Evolutionary conservation across 2,329 filamentous ascomycete species (phyloP).

Genomic region (Westerdykella aurantiaca): DNA sequence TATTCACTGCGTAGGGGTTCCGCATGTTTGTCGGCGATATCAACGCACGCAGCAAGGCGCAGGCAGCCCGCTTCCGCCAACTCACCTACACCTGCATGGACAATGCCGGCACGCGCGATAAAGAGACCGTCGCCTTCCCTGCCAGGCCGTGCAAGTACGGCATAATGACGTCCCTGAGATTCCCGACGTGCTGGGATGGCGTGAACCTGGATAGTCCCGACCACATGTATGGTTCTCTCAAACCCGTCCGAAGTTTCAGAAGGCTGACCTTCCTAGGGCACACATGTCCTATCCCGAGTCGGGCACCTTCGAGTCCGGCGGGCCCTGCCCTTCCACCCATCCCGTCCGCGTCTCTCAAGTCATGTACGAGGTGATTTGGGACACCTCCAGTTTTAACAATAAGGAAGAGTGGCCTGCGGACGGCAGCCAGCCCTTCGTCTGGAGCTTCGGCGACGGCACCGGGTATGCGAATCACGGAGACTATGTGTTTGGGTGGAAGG

Average conservation of each 20-base stretch:
- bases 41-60: slow-evolving; percentile 20
- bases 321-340: slow-evolving; percentile 10
- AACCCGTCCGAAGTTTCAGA: slow-evolving; percentile 29
- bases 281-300: slow-evolving; percentile 52
- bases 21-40: slow-evolving; percentile 16
- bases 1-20: slow-evolving; percentile 9
- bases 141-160: slow-evolving; percentile 35
- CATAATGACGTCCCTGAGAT: slow-evolving; percentile 36
- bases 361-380: slow-evolving; percentile 15
- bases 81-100: slow-evolving; percentile 42
- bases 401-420: slow-evolving; percentile 10
- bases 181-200: slow-evolving; percentile 23
- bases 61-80: slow-evolving; percentile 36
- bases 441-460: slow-evolving; percentile 18
- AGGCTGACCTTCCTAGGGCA: slow-evolving; percentile 39
- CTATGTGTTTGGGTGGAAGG: slow-evolving; percentile 49
- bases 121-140: slow-evolving; percentile 39
- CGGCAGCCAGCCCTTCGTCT: slow-evolving; percentile 16
- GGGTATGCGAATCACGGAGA: slow-evolving; percentile 46
- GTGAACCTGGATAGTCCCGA: slow-evolving; percentile 55
- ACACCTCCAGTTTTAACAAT: slow-evolving; percentile 12
- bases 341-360: slow-evolving; percentile 12
- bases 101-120: slow-evolving; percentile 7
- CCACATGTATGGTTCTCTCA: slow-evolving; percentile 47
- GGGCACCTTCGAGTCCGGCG: slow-evolving; percentile 10